Conservation (phyloP, 2,329 filamentous ascomycete genomes). For the Eutypa lata region DNA sequence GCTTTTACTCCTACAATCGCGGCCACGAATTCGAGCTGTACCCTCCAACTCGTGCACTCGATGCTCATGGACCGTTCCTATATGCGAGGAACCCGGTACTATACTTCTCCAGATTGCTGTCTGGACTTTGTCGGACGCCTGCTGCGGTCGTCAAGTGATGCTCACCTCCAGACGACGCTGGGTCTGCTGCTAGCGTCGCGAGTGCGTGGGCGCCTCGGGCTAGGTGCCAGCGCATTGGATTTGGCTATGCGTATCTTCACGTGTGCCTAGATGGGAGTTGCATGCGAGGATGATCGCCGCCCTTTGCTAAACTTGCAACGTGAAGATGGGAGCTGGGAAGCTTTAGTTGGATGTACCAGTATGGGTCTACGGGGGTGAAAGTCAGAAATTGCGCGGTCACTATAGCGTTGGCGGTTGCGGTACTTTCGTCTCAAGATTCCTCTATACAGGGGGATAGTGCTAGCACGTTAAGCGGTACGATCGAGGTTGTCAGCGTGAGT, state of each 20-base stretch:
- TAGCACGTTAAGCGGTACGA: not conserved
- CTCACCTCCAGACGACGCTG: constrained; percentile 18
- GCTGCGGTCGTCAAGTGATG: constrained; percentile 18
- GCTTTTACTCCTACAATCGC: constrained; percentile 29
- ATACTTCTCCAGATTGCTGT: constrained; percentile 28
- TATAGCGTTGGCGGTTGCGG: constrained; percentile 14
- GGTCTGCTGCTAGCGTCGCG: constrained; percentile 18
- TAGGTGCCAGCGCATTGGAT: constrained; percentile 20
- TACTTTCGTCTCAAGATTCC: constrained; percentile 5
- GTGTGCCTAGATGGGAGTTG: constrained; percentile 22
- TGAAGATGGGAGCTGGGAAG: constrained; percentile 32
- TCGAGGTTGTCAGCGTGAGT: not conserved
- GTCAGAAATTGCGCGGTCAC: constrained; percentile 14
- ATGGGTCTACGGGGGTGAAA: constrained; percentile 12
- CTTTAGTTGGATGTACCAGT: constrained; percentile 18
- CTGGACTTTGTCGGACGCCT: constrained; percentile 24
- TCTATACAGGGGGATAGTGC: not conserved
- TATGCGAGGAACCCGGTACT: constrained; percentile 29
- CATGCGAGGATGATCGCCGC: constrained; percentile 10
- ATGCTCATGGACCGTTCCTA: constrained; percentile 24
- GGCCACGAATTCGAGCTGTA: constrained; percentile 16
- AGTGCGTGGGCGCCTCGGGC: constrained; percentile 21
- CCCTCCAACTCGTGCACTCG: constrained; percentile 21
- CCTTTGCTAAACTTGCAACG: constrained; percentile 25
- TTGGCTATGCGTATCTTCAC: constrained; percentile 26